Percentiles rank a stretch among this genome's conserved stretches.
phyloP scores from a whole-genome alignment of 805 yeast genomes.

The Clavispora vitiphila region DNA sequence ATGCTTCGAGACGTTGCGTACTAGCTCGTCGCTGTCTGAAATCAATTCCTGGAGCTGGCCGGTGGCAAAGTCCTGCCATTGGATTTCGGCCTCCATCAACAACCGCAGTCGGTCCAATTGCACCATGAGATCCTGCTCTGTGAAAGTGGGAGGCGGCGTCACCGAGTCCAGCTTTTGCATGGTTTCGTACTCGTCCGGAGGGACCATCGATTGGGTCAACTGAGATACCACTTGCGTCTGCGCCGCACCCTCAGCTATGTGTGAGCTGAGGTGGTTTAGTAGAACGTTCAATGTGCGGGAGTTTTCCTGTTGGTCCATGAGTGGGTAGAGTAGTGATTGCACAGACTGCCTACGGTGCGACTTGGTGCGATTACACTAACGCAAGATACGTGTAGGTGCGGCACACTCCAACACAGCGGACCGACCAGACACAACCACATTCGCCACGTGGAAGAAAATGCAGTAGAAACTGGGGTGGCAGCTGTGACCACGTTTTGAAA shows the following conservation, averaged over 20 bases:
- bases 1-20: slow-evolving; percentile 29
- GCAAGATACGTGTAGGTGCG: no score
- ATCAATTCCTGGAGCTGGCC: slow-evolving; percentile 29
- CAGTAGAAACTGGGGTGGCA: no score
- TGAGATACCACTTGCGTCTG: slow-evolving; percentile 6
- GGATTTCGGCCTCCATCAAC: slow-evolving; percentile 33
- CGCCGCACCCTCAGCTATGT: slow-evolving; percentile 7
- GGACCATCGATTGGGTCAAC: slow-evolving; percentile 7
- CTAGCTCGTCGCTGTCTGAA: slow-evolving; percentile 29
- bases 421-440: no score
- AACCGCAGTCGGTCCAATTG: slow-evolving; percentile 27
- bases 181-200: slow-evolving; percentile 1
- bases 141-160: not conserved
- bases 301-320: not conserved
- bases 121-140: slow-evolving; percentile 14
- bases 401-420: no score
- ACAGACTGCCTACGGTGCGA: no score
- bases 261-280: slow-evolving; percentile 7
- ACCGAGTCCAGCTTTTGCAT: not conserved
- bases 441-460: no score
- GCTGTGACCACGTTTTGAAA: no score
- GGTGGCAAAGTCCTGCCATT: slow-evolving; percentile 30
- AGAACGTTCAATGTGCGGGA: slow-evolving; percentile 1
- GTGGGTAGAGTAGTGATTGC: no score
- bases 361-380: no score